Conservation (phyloP, 805 yeast species). For the Ogataea trehaloabstinens region DNA sequence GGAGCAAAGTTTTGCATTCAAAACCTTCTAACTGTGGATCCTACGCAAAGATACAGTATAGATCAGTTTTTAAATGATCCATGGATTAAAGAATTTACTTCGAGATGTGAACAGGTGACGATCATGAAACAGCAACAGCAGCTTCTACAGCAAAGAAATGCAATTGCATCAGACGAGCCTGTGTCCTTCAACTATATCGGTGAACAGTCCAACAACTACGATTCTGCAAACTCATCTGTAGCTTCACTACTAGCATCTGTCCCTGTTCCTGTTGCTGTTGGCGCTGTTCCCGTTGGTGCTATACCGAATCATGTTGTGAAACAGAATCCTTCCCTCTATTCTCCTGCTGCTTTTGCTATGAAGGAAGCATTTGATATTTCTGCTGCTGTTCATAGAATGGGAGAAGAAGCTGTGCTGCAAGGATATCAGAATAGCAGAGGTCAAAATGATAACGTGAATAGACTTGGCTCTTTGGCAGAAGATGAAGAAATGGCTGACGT, state of each 20-base stretch:
- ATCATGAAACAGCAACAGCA: slow-evolving; percentile 19
- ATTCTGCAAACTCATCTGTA: not conserved
- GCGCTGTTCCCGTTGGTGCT: slow-evolving; percentile 9
- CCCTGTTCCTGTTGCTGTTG: slow-evolving; percentile 8
- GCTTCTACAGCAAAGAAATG: slow-evolving; percentile 5
- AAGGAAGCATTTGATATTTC: slow-evolving; percentile 61
- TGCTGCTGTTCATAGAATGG: slow-evolving; percentile 58
- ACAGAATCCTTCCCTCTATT: slow-evolving; percentile 35
- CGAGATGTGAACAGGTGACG: slow-evolving; percentile 32
- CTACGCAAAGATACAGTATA: slow-evolving; percentile 63
- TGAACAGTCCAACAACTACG: not conserved
- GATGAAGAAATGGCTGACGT: slow-evolving; percentile 19
- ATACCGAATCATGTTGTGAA: slow-evolving; percentile 18
- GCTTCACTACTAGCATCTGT: slow-evolving; percentile 1
- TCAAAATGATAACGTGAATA: slow-evolving; percentile 1
- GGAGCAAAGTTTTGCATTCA: slow-evolving; percentile 71
- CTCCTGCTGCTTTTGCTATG: slow-evolving; percentile 59
- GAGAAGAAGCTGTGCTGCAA: slow-evolving; percentile 43
- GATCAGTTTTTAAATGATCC: slow-evolving; percentile 74
- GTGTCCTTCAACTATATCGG: not conserved
- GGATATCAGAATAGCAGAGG: slow-evolving; percentile 8
- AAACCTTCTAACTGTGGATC: slow-evolving; percentile 68
- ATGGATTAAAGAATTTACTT: slow-evolving; percentile 51
- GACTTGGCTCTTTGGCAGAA: slow-evolving; percentile 17
- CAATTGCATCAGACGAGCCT: slow-evolving; percentile 2